phyloP scores from a whole-genome alignment of 176 grass and related monocot species.

The Lolium multiflorum region DNA sequence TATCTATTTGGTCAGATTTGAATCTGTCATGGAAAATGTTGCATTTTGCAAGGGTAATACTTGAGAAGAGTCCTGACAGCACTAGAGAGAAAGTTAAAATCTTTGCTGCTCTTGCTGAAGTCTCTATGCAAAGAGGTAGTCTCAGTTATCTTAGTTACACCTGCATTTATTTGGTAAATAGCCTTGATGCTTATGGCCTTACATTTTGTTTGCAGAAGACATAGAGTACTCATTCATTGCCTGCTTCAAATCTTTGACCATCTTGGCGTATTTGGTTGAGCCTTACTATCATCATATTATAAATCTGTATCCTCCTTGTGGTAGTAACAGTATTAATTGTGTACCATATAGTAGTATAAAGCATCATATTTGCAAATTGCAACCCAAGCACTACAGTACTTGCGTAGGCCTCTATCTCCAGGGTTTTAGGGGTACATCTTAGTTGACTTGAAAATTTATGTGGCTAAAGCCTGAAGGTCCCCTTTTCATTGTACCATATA shows the following conservation, averaged over 20 bases:
- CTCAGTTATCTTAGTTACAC: background rate
- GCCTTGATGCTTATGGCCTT: background rate
- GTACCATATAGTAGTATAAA: constrained; percentile 17
- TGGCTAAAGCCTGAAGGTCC: background rate
- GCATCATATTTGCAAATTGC: constrained; percentile 9
- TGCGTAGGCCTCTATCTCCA: constrained; percentile 5
- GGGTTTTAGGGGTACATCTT: too few relatives aligned
- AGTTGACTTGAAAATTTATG: background rate
- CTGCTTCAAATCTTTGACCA: constrained; percentile 75
- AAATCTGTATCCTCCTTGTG: constrained; percentile 35
- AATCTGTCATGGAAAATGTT: constrained; percentile 93
- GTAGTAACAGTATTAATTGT: constrained; percentile 1
- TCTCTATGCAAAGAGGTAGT: constrained; percentile 83
- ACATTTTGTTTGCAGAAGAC: constrained; percentile 70
- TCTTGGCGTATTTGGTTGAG: constrained; percentile 69
- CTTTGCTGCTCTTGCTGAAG: constrained; percentile 74
- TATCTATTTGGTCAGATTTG: constrained; percentile 54
- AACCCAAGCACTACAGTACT: background rate
- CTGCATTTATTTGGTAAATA: background rate
- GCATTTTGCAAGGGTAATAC: constrained; percentile 88
- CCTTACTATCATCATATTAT: constrained; percentile 66
- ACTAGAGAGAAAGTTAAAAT: constrained; percentile 81
- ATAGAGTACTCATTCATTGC: constrained; percentile 71
- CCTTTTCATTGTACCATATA: background rate
- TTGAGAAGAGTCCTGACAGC: constrained; percentile 65